Evolutionary conservation across 164 flowering plant species (phyloP), one percentile per base, ranked within the genome.

Genomic region (Saururus chinensis): DNA sequence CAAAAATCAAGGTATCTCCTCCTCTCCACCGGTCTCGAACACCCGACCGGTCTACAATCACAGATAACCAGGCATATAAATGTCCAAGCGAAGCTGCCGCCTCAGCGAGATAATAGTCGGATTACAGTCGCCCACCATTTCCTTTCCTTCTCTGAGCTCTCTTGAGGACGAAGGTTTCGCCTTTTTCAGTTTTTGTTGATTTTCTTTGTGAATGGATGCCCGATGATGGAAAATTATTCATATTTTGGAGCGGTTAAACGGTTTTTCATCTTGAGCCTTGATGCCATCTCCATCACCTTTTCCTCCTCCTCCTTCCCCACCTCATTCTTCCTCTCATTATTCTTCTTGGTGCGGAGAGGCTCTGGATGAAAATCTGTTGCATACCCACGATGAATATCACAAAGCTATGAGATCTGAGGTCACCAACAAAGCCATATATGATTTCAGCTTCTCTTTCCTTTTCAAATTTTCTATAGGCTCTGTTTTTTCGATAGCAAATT

Each of bases 371-470:
- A 19, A 53, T 23, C 56, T 12, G 20, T 52, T 52, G 17, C 10
- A 12, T 53, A 12, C 56, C 23, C 2, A 21, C 56, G 10, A 53
- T 53, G 56, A 53, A 21, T 53, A n/a, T 12, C 37, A 30, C 9
- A 12, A 53, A 53, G 56, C 56, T 53, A 53, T 53, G 56, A 53
- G 56, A 53, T 53, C 56, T 53, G 56, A 53, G 56, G 56, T 20
- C 56, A n/a, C 10, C 37, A 53, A 53, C 52, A 14, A 53, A 0
- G 56, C 23, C 21, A 53, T 53, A 53, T n/a, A 53, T 20, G 4
- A 53, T 21, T 19, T 21, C 22, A 53, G 1, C 7, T n/a, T 21
- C 9, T 53, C 3, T n/a, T 23, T 53, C 4, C 4, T 19, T n/a
- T 53, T 12, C 1, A 19, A 7, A 53, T 12, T 51, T 51, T 22